Evolutionary conservation across 208 protist genomes (phyloP).

Genomic region (Vickermania spadyakhi): DNA sequence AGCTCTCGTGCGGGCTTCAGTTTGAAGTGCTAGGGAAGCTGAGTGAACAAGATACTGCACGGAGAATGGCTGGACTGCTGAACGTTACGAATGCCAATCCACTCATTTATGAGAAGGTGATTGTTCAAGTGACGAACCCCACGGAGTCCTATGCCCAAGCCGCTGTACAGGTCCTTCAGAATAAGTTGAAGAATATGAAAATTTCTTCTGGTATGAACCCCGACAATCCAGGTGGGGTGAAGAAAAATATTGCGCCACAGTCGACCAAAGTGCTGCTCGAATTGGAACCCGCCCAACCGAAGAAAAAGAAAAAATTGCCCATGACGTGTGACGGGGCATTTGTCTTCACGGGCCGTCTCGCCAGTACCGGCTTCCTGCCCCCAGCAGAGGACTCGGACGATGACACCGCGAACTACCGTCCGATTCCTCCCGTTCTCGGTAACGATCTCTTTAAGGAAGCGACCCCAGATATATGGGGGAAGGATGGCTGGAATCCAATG

Average conservation of each 20-base stretch:
- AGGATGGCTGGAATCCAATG: conserved; percentile 13
- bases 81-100: conserved; percentile 1
- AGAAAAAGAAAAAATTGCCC: background rate
- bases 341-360: background rate
- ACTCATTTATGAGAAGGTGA: background rate
- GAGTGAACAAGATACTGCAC: conserved; percentile 1
- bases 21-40: conserved; percentile 6
- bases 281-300: background rate
- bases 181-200: conserved; percentile 3
- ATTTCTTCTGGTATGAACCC: background rate
- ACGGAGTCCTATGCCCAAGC: background rate
- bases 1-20: conserved; percentile 4
- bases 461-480: conserved; percentile 34
- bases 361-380: background rate
- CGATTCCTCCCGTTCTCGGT: background rate
- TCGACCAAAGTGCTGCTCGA: background rate
- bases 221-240: background rate
- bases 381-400: background rate
- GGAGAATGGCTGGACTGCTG: background rate
- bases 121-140: background rate
- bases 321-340: background rate
- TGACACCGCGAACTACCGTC: background rate
- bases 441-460: background rate
- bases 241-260: background rate
- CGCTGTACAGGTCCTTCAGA: conserved; percentile 1